phyloP scores from a whole-genome alignment of 192 early-diverging fungal genomes.

The Backusella psychrophila region DNA sequence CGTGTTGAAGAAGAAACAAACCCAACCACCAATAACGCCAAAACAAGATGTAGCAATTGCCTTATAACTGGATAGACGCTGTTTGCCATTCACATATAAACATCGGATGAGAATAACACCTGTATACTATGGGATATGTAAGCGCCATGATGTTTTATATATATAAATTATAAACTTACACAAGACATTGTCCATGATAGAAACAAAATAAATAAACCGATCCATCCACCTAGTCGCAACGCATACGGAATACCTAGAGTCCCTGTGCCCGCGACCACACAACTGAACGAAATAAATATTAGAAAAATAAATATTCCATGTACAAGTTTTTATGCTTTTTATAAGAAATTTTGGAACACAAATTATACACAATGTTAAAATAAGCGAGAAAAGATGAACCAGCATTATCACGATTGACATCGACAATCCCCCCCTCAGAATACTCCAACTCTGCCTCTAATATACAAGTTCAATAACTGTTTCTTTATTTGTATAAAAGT shows the following conservation, averaged over 20 bases:
- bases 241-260: constrained; percentile 83
- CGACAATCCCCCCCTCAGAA: background rate
- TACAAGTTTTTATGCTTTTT: no score
- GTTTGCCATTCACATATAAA: constrained; percentile 66
- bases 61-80: constrained; percentile 57
- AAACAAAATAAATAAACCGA: constrained; percentile 64
- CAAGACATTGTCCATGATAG: constrained; percentile 66
- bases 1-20: constrained; percentile 64
- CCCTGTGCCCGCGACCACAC: constrained; percentile 78
- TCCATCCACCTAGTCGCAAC: constrained; percentile 74
- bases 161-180: background rate
- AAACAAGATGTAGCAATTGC: constrained; percentile 73
- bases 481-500: background rate
- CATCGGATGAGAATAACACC: constrained; percentile 72
- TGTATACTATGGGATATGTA: constrained; percentile 42
- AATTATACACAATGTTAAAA: constrained; percentile 41
- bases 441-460: background rate
- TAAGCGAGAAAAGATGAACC: constrained; percentile 52
- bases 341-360: no score
- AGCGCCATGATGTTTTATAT: background rate
- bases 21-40: constrained; percentile 60
- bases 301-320: no score
- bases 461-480: background rate
- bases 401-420: background rate
- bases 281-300: constrained; percentile 17